Base-by-base conservation (phyloP, 139 green algal species). In the Zygnema cylindricum region DNA sequence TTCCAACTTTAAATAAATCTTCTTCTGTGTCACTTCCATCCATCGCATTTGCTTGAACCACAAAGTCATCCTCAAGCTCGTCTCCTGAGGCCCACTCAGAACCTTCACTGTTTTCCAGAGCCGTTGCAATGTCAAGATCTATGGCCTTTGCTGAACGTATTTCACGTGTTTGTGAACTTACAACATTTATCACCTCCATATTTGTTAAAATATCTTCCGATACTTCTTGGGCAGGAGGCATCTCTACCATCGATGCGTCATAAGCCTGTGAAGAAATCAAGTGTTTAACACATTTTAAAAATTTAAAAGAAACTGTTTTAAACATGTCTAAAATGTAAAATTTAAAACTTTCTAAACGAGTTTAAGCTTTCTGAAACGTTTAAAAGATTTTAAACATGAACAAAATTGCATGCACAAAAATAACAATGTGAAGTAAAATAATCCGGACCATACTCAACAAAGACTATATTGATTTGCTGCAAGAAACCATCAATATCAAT, bases 21-120 rank as follows among this genome's bases (percentile, higher is more conserved):
- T 85, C 57, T 33, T 30, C 69, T 38, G 30, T 39, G 69, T 81
- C 63, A 42, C 22, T 63, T 1, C 92, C 85, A 36, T 79, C 71
- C 3, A 69, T 69, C 2, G 41, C 81, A 11, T 82, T 93, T n/a
- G 90, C 90, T 42, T 73, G 35, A 33, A 88, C 11, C 11, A 92
- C 55, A 39, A 93, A 92, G 77, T 92, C 90, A 55, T 93, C 90
- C 84, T 93, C 81, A 7, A 92, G 76, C 63, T 93, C 90, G 30
- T 93, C 90, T n/a, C 63, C 85, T 35, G n/a, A 86, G 39, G 88
- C 90, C 25, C 42, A 77, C n/a, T 91, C 86, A 96, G 86, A 7
- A 84, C 90, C 55, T 63, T 86, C 57, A 77, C 40, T 23, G 85
- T 78, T 36, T 91, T 90, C 88, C 39, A 87, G 84, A n/a, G 40